phyloP scores from a whole-genome alignment of 2,329 filamentous ascomycete genomes.

The Mollisia scopiformis region DNA sequence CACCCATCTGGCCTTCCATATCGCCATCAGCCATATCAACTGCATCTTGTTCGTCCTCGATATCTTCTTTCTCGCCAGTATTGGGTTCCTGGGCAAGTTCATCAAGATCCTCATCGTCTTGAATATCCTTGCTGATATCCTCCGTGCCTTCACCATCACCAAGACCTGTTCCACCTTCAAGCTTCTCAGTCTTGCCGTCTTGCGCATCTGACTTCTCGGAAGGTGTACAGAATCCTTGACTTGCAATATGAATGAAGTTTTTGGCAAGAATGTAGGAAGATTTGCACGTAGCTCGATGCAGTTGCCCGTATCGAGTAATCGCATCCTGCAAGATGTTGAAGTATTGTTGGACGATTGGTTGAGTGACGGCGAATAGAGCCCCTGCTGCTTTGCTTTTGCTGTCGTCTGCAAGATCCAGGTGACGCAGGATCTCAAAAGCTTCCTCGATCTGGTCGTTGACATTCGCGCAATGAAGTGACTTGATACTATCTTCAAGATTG shows the following conservation, averaged over 20 bases:
- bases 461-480: conserved; percentile 30
- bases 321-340: conserved; percentile 60
- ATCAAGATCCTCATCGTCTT: conserved; percentile 88
- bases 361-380: conserved; percentile 61
- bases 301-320: conserved; percentile 58
- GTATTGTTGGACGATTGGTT: conserved; percentile 79
- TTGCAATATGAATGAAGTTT: conserved; percentile 76
- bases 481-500: conserved; percentile 28
- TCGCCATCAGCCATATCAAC: conserved; percentile 94
- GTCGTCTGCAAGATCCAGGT: conserved; percentile 46
- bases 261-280: conserved; percentile 77
- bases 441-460: conserved; percentile 41
- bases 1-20: conserved; percentile 81
- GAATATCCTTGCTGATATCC: conserved; percentile 96
- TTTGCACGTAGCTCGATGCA: conserved; percentile 74
- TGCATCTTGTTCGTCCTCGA: conserved; percentile 81
- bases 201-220: conserved; percentile 77
- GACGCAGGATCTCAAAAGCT: conserved; percentile 48
- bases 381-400: conserved; percentile 49
- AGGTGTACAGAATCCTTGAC: conserved; percentile 90
- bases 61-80: conserved; percentile 58
- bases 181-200: conserved; percentile 71
- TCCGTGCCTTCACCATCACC: conserved; percentile 95
- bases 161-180: conserved; percentile 90
- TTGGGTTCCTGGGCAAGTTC: conserved; percentile 88